Percentiles rank a stretch among this genome's conserved stretches.
phyloP scores from a whole-genome alignment of 1,139 yeast genomes.

The Kodamaea sp. region DNA sequence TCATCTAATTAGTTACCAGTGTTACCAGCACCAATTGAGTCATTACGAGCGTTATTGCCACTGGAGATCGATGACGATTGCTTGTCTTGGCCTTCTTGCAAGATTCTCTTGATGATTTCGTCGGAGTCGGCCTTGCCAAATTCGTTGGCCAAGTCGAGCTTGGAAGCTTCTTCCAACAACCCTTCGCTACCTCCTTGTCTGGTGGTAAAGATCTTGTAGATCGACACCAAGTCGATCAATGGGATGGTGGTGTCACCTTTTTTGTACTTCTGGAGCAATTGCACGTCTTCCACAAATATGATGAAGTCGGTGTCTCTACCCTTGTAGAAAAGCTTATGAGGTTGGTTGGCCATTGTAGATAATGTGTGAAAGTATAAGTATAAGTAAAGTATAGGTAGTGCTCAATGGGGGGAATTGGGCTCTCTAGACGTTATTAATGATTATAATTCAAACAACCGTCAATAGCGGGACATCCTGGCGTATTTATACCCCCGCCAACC shows the following conservation, averaged over 20 bases:
- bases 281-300: conserved; percentile 60
- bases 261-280: conserved; percentile 48
- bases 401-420: no score
- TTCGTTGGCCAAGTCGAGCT: conserved; percentile 60
- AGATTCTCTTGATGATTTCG: conserved; percentile 53
- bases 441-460: no score
- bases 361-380: no score
- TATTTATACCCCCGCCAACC: no score
- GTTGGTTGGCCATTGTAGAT: conserved; percentile 11
- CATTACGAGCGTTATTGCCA: conserved; percentile 29
- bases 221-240: conserved; percentile 62
- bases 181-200: conserved; percentile 74
- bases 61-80: conserved; percentile 16
- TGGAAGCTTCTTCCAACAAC: conserved; percentile 71
- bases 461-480: no score
- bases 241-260: conserved; percentile 58
- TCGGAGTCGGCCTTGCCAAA: conserved; percentile 57
- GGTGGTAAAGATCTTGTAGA: conserved; percentile 62
- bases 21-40: conserved; percentile 38
- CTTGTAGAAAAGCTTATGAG: conserved; percentile 58
- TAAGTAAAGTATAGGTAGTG: no score
- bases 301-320: conserved; percentile 66
- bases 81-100: conserved; percentile 56
- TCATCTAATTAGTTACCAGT: conserved; percentile 28
- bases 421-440: no score